A percentile compares a stretch with the other conserved stretches of the same genome.
Evolutionary conservation across 139 green algal species (phyloP).

Genomic region (Closterium sp.): DNA sequence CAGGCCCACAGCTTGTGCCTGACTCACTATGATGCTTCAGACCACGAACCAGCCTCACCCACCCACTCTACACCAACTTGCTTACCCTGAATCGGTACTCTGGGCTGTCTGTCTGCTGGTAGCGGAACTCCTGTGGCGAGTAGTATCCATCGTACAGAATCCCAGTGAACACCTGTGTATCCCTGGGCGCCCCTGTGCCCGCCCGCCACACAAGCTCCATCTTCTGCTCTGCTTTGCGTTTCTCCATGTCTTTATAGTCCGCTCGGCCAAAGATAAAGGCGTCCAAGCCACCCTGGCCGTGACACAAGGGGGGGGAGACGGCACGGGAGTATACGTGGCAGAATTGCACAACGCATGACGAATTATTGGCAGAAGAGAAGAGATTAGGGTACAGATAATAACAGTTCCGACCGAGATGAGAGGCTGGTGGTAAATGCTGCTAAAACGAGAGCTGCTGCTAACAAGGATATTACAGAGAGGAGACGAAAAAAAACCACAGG

Average conservation of each 20-base stretch:
- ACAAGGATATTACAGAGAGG: background rate
- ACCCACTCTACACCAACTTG: background rate
- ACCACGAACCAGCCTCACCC: too few relatives aligned
- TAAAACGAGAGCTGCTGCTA: background rate
- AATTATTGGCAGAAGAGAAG: background rate
- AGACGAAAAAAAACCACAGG: background rate
- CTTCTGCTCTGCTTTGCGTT: conserved; percentile 42
- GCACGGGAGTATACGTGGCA: too few relatives aligned
- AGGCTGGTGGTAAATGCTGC: background rate
- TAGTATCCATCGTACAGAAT: background rate
- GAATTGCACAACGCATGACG: background rate
- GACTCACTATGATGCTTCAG: too few relatives aligned
- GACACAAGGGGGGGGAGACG: background rate
- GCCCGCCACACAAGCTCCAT: conserved; percentile 78
- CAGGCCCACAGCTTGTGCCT: too few relatives aligned
- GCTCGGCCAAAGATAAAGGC: conserved; percentile 80
- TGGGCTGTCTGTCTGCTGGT: background rate
- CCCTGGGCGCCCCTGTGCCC: background rate
- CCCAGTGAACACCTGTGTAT: background rate
- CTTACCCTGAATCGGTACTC: background rate
- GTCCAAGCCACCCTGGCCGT: conserved; percentile 66
- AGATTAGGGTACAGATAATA: background rate
- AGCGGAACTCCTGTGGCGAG: background rate
- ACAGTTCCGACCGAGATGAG: background rate
- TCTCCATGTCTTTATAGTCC: conserved; percentile 73